Evolutionary conservation across 768 basidiomycete genomes (phyloP).

Genomic region (Collybia nuda): DNA sequence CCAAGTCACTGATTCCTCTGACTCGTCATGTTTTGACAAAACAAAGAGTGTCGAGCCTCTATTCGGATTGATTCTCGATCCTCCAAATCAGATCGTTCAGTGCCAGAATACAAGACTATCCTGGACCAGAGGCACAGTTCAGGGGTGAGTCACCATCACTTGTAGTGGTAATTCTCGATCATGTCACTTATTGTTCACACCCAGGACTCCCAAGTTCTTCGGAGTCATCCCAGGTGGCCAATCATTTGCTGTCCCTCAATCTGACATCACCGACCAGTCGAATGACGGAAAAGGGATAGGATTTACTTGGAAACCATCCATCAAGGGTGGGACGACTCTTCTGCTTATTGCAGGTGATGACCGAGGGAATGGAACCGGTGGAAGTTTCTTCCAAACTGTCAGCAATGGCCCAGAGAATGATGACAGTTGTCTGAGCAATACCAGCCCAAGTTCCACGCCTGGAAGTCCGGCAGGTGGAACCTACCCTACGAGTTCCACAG

Average conservation of each 20-base stretch:
- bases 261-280: conserved; percentile 36
- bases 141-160: conserved; percentile 43
- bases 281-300: conserved; percentile 49
- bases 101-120: conserved; percentile 63
- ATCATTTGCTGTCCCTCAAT: conserved; percentile 64
- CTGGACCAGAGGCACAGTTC: conserved; percentile 54
- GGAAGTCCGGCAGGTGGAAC: conserved; percentile 74
- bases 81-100: conserved; percentile 64
- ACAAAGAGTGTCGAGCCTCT: conserved; percentile 43
- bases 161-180: neutral
- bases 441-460: conserved; percentile 76
- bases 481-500: conserved; percentile 57
- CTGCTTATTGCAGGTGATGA: conserved; percentile 66
- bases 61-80: conserved; percentile 63
- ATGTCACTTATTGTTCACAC: neutral
- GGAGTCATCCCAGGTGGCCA: conserved; percentile 81
- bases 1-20: conserved; percentile 47
- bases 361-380: conserved; percentile 67
- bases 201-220: conserved; percentile 58
- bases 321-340: conserved; percentile 66
- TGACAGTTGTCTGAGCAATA: conserved; percentile 52
- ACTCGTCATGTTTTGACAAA: conserved; percentile 62
- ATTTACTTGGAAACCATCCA: conserved; percentile 64
- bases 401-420: conserved; percentile 47
- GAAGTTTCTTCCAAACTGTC: conserved; percentile 61